A percentile compares a stretch with the other conserved stretches of the same genome.
phyloP scores from a whole-genome alignment of 2,329 filamentous ascomycete species.

The Cordyceps militaris region DNA sequence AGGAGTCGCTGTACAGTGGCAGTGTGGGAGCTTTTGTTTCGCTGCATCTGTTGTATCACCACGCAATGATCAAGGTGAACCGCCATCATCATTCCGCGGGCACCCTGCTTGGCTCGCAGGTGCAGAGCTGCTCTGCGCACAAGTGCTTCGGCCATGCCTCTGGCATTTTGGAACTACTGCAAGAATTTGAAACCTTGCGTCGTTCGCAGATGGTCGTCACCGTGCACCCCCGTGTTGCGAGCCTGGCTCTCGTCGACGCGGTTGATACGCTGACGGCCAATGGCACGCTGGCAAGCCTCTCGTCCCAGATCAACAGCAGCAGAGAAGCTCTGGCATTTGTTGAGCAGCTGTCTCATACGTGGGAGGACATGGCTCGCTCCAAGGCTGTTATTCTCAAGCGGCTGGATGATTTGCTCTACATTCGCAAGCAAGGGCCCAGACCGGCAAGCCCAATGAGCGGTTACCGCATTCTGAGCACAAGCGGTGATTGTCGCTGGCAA shows the following conservation, averaged over 20 bases:
- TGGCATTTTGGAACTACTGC: slow-evolving; percentile 41
- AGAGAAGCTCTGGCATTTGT: slow-evolving; percentile 46
- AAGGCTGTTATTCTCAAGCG: slow-evolving; percentile 38
- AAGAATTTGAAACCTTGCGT: slow-evolving; percentile 33
- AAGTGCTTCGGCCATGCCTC: slow-evolving; percentile 45
- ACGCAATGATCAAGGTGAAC: slow-evolving; percentile 57
- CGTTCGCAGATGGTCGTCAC: slow-evolving; percentile 25
- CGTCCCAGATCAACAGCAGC: slow-evolving; percentile 47
- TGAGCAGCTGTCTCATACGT: slow-evolving; percentile 49
- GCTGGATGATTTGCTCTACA: slow-evolving; percentile 26
- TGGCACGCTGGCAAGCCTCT: slow-evolving; percentile 44
- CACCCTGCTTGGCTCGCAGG: slow-evolving; percentile 31
- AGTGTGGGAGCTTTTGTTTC: slow-evolving; percentile 52
- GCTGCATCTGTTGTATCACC: slow-evolving; percentile 61
- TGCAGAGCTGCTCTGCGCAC: slow-evolving; percentile 38
- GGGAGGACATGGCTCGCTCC: slow-evolving; percentile 50
- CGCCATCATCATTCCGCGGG: slow-evolving; percentile 49
- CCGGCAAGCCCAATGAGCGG: slow-evolving; percentile 22
- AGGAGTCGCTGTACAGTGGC: slow-evolving; percentile 45
- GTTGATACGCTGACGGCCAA: slow-evolving; percentile 60
- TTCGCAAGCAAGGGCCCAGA: slow-evolving; percentile 27
- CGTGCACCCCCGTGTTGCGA: slow-evolving; percentile 54
- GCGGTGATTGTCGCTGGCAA: slow-evolving; percentile 27
- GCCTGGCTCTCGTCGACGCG: slow-evolving; percentile 55
- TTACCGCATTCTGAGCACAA: slow-evolving; percentile 26